These are phyloP conservation scores for Chrysochromulina tobinii DNA, from an alignment of 78 protist species.

Conservation along the genomic window DNA sequence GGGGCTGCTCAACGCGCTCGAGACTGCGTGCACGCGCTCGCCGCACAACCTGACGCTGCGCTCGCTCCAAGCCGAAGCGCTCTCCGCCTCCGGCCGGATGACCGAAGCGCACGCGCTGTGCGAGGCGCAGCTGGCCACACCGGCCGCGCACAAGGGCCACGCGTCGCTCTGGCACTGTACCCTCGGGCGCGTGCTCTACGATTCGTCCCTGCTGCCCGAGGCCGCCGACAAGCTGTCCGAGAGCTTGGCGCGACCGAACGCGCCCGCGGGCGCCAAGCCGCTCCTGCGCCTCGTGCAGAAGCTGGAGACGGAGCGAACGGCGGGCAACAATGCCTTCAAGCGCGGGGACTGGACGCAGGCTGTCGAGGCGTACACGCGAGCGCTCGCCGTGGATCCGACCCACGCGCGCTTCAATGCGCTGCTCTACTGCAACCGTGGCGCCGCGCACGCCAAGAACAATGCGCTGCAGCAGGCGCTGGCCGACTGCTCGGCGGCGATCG, in stretches of 20 bases:
- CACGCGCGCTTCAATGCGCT: conserved; percentile 1
- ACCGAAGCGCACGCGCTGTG: background rate
- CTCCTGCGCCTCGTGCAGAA: background rate
- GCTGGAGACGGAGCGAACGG: background rate
- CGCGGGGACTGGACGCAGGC: background rate
- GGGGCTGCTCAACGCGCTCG: background rate
- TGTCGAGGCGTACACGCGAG: background rate
- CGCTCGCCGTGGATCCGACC: background rate
- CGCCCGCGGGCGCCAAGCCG: background rate
- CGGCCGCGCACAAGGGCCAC: background rate
- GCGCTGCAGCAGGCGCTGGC: background rate
- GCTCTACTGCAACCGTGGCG: conserved; percentile 2
- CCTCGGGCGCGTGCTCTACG: conserved; percentile 4
- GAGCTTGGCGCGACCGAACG: background rate
- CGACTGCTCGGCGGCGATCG: background rate
- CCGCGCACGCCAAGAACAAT: background rate
- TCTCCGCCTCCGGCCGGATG: background rate
- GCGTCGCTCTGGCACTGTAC: background rate
- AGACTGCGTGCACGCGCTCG: background rate
- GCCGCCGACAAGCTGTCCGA: background rate
- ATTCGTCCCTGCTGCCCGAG: background rate
- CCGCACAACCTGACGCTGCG: background rate
- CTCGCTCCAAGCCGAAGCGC: background rate
- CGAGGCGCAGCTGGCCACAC: background rate
- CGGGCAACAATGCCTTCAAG: background rate